These are phyloP conservation scores for Escallonia rubra DNA, from an alignment of 129 eudicot species.

Conservation along the genomic window DNA sequence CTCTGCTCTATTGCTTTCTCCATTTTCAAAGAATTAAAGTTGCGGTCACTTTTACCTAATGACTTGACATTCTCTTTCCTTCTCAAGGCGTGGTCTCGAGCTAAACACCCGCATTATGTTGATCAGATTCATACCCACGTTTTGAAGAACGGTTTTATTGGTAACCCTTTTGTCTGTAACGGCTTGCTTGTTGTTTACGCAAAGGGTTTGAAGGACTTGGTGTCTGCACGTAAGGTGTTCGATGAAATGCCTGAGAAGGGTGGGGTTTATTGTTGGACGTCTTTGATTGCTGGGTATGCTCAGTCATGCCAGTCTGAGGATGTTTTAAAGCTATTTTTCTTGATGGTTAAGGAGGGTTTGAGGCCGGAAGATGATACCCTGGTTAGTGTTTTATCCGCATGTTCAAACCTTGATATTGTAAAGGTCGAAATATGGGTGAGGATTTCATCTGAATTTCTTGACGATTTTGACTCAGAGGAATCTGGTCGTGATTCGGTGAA, in stretches of 20 bases:
- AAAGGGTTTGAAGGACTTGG: constrained; percentile 28
- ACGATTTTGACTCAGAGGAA: background rate
- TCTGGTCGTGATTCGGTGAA: constrained; percentile 27
- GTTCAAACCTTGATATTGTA: constrained; percentile 29
- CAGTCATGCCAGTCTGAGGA: constrained; percentile 35
- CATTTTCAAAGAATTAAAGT: constrained; percentile 20
- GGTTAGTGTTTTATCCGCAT: constrained; percentile 59
- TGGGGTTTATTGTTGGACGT: constrained; percentile 50
- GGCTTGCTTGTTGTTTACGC: constrained; percentile 38
- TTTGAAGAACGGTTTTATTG: constrained; percentile 32
- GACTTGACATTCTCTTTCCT: constrained; percentile 49
- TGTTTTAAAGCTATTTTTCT: constrained; percentile 33
- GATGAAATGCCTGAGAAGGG: constrained; percentile 63
- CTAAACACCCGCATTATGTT: constrained; percentile 17
- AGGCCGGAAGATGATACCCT: constrained; percentile 43
- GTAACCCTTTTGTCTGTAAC: constrained; percentile 38
- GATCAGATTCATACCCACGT: constrained; percentile 39
- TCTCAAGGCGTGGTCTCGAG: constrained; percentile 33
- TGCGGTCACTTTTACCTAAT: constrained; percentile 29
- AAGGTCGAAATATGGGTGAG: constrained; percentile 30
- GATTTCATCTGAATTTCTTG: constrained; percentile 7
- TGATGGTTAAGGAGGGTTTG: constrained; percentile 30
- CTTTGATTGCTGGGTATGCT: constrained; percentile 72
- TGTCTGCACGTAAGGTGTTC: constrained; percentile 46
- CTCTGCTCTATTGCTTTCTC: constrained; percentile 16